phyloP scores from a whole-genome alignment of 768 basidiomycete species.

The Mrakia frigida region DNA sequence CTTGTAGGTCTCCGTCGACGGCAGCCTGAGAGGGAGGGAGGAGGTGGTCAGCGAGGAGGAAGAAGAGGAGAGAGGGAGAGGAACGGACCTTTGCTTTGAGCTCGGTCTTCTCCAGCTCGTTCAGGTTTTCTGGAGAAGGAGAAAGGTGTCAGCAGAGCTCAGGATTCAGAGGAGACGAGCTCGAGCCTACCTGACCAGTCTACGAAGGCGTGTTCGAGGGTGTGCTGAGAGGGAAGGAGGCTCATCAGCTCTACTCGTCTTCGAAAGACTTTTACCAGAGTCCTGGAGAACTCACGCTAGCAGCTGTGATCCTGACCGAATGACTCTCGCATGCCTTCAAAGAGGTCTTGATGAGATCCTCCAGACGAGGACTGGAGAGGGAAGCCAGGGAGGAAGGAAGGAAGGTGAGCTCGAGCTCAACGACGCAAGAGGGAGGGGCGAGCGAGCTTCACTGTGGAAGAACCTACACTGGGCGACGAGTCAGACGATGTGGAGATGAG shows the following conservation, averaged over 20 bases:
- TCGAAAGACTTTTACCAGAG: too few relatives aligned
- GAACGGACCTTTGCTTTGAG: neutral
- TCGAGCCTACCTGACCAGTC: neutral
- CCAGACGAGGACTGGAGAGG: neutral
- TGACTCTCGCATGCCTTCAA: neutral
- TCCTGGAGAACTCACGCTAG: neutral
- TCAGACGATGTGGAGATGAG: neutral
- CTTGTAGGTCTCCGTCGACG: too few relatives aligned
- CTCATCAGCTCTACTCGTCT: too few relatives aligned
- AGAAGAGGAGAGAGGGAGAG: neutral
- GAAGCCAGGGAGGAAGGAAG: neutral
- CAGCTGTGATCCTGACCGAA: neutral
- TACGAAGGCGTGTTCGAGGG: constrained; percentile 9
- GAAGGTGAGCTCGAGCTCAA: constrained; percentile 5
- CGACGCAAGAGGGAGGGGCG: neutral
- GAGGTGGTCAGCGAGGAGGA: neutral
- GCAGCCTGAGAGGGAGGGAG: neutral
- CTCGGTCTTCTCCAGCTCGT: neutral
- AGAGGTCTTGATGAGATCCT: neutral
- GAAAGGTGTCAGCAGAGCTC: neutral
- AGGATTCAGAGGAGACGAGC: neutral
- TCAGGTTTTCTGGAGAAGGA: neutral
- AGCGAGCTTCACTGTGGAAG: neutral
- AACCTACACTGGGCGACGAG: neutral
- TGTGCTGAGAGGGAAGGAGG: neutral